These are phyloP conservation scores for Claviceps quebecensis DNA, from an alignment of 2,329 filamentous ascomycete genomes.

Conservation along the genomic window DNA sequence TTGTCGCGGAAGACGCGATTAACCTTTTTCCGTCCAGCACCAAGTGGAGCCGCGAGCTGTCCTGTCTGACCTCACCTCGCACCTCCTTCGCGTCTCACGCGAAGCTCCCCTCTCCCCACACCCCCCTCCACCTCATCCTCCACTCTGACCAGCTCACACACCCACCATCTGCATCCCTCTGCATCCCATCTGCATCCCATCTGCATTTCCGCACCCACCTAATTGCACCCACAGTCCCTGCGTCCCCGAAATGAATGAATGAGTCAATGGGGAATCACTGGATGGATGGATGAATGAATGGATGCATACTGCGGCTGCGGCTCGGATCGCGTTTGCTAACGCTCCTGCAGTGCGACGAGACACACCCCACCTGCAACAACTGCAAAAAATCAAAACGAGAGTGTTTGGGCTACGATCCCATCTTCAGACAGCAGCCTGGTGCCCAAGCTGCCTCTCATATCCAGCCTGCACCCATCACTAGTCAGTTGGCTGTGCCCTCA, in stretches of 20 bases:
- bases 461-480: conserved; percentile 18
- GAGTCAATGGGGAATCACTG: neutral
- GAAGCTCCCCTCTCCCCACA: neutral
- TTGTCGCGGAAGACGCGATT: neutral
- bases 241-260: neutral
- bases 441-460: conserved; percentile 56
- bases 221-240: neutral
- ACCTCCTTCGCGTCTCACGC: neutral
- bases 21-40: conserved; percentile 2
- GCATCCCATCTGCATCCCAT: neutral
- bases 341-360: conserved; percentile 78
- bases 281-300: neutral
- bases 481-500: conserved; percentile 20
- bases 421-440: conserved; percentile 62
- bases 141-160: neutral
- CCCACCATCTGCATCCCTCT: neutral
- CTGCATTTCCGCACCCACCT: neutral
- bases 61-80: conserved; percentile 1
- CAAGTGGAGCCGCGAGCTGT: conserved; percentile 2
- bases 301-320: conserved; percentile 1
- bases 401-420: conserved; percentile 74
- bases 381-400: conserved; percentile 82
- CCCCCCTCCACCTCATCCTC: neutral
- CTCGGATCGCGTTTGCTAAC: conserved; percentile 2
- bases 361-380: conserved; percentile 80